A percentile compares a stretch with the other conserved stretches of the same genome.
phyloP scores from a whole-genome alignment of 176 grass and related monocot genomes.

The Panicum miliaceum region DNA sequence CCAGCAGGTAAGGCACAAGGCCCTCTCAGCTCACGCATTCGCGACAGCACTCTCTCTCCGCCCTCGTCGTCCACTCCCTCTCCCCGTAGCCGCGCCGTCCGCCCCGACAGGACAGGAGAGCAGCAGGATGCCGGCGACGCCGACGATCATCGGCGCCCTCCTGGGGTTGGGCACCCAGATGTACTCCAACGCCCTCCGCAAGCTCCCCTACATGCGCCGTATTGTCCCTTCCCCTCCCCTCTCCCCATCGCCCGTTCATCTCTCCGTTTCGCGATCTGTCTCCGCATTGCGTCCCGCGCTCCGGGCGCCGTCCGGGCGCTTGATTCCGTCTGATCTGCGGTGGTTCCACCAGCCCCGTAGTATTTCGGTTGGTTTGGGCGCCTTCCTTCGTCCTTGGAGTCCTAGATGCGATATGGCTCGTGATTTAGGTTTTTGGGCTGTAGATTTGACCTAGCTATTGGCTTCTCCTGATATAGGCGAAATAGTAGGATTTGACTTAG shows the following conservation, averaged over 20 bases:
- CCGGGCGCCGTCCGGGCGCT: not conserved
- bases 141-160: conserved; percentile 86
- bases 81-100: conserved; percentile 14
- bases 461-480: not conserved
- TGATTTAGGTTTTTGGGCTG: conserved; percentile 28
- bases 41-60: conserved; percentile 8
- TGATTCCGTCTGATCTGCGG: conserved; percentile 19
- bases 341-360: not conserved
- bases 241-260: not conserved
- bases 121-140: conserved; percentile 72
- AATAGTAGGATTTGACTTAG: not conserved
- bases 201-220: conserved; percentile 98
- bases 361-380: not conserved
- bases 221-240: not conserved
- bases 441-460: not conserved
- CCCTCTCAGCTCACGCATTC: not conserved
- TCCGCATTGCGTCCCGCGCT: not conserved
- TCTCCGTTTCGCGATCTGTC: conserved; percentile 48
- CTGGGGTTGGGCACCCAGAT: conserved; percentile 83
- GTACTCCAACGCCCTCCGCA: conserved; percentile 99
- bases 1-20: conserved; percentile 15
- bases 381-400: not conserved
- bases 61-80: conserved; percentile 21
- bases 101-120: conserved; percentile 31
- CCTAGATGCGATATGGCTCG: conserved; percentile 27